Evolutionary conservation across 805 yeast genomes (phyloP).

Genomic region (Spathaspora arborariae): DNA sequence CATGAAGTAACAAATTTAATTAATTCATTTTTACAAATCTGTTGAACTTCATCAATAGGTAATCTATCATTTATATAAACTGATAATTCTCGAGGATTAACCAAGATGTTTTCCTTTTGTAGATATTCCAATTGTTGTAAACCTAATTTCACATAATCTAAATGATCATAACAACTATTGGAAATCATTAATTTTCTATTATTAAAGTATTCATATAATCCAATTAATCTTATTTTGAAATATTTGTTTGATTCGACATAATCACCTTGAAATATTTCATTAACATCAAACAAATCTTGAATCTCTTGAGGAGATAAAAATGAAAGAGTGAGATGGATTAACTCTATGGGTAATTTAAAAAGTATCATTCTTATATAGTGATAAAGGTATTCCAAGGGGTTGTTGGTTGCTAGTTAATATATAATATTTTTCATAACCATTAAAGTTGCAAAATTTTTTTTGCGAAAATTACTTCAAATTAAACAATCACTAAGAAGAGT

Average conservation of each 20-base stretch:
- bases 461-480: not conserved
- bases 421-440: not conserved
- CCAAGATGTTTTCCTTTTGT: not conserved
- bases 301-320: constrained; percentile 7
- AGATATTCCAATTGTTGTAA: not conserved
- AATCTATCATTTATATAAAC: not conserved
- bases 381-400: too few species aligned
- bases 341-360: constrained; percentile 10
- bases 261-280: constrained; percentile 1
- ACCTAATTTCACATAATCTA: not conserved
- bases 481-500: too few species aligned
- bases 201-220: constrained; percentile 7
- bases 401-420: not conserved
- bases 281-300: constrained; percentile 6
- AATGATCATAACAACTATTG: constrained; percentile 1
- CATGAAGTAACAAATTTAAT: not conserved
- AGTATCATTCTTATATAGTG: not conserved
- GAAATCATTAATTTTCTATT: constrained; percentile 5
- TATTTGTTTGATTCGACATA: not conserved
- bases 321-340: constrained; percentile 7
- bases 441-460: not conserved
- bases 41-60: constrained; percentile 5
- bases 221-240: constrained; percentile 8
- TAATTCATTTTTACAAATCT: constrained; percentile 3
- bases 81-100: not conserved